These are phyloP conservation scores for Fraxinus floribunda DNA, from an alignment of 305 asterid species.

Conservation along the genomic window DNA sequence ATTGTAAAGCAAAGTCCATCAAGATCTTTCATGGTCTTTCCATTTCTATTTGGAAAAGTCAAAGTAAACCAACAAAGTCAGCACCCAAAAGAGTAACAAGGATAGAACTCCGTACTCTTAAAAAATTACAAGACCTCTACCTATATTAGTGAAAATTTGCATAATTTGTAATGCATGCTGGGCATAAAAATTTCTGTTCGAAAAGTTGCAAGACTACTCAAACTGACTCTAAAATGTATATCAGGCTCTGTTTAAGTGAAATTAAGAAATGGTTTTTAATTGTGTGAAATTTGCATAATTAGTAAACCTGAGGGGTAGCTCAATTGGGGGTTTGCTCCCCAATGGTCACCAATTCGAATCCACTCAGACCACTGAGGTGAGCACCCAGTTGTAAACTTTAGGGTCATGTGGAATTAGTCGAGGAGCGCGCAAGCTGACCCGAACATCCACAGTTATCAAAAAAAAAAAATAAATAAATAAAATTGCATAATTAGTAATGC, in stretches of 20 bases:
- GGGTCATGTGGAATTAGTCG: too few species aligned
- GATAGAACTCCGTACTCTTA: neutral
- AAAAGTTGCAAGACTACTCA: neutral
- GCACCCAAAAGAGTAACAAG: too few species aligned
- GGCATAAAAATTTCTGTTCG: neutral
- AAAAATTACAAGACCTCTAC: neutral
- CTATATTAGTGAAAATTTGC: neutral
- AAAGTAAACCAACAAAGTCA: neutral
- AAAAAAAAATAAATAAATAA: too few species aligned
- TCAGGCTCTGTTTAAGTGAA: neutral
- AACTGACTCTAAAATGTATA: neutral
- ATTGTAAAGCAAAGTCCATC: neutral
- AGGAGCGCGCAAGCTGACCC: too few species aligned
- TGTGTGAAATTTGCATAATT: neutral
- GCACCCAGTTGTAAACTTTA: too few species aligned
- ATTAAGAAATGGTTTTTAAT: neutral
- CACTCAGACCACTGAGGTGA: too few species aligned
- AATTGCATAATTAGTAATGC: neutral
- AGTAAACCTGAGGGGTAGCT: too few species aligned
- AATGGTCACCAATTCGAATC: too few species aligned
- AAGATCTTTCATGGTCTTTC: neutral
- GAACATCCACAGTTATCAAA: too few species aligned
- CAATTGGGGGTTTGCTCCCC: too few species aligned
- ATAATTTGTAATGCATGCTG: neutral
- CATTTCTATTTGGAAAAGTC: neutral